Percentiles rank a stretch among this genome's conserved stretches.
These are phyloP conservation scores for Cyberlindnera mississippiensis DNA, from an alignment of 805 yeast genomes.

Conservation along the genomic window DNA sequence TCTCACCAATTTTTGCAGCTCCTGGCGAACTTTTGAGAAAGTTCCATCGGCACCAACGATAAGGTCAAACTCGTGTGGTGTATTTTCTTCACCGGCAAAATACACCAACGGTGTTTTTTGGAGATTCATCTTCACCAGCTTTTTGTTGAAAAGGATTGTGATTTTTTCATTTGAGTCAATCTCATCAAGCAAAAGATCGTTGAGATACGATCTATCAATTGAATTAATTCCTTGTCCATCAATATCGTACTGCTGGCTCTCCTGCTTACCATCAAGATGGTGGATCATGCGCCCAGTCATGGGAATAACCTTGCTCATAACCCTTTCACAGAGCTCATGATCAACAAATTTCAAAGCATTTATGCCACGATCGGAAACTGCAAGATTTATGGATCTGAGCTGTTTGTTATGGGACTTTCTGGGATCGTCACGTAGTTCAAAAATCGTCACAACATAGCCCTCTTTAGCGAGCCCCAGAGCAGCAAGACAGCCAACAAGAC, in stretches of 20 bases:
- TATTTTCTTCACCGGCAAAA: conserved; percentile 18
- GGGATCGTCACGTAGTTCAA: conserved; percentile 71
- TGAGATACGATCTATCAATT: conserved; percentile 71
- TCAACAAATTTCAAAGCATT: conserved; percentile 63
- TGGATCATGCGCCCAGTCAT: conserved; percentile 93
- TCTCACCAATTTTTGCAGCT: conserved; percentile 59
- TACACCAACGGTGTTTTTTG: conserved; percentile 25
- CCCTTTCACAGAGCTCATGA: conserved; percentile 47
- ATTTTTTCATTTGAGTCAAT: conserved; percentile 50
- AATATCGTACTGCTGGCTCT: conserved; percentile 72
- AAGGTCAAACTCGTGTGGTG: conserved; percentile 42
- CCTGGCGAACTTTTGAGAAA: conserved; percentile 66
- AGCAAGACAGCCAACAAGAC: conserved; percentile 81
- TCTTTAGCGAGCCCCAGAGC: conserved; percentile 74
- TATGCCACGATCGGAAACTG: conserved; percentile 84
- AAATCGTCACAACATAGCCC: conserved; percentile 70
- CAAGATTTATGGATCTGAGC: conserved; percentile 75
- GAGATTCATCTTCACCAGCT: conserved; percentile 43
- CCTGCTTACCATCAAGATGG: conserved; percentile 55
- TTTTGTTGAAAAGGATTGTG: conserved; percentile 49
- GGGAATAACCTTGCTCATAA: conserved; percentile 65
- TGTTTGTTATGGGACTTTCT: conserved; percentile 37
- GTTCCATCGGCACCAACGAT: conserved; percentile 87
- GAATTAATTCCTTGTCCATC: conserved; percentile 75
- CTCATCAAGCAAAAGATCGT: conserved; percentile 61